These are phyloP conservation scores for Myxozyma geophila DNA, from an alignment of 805 yeast species.

Conservation along the genomic window DNA sequence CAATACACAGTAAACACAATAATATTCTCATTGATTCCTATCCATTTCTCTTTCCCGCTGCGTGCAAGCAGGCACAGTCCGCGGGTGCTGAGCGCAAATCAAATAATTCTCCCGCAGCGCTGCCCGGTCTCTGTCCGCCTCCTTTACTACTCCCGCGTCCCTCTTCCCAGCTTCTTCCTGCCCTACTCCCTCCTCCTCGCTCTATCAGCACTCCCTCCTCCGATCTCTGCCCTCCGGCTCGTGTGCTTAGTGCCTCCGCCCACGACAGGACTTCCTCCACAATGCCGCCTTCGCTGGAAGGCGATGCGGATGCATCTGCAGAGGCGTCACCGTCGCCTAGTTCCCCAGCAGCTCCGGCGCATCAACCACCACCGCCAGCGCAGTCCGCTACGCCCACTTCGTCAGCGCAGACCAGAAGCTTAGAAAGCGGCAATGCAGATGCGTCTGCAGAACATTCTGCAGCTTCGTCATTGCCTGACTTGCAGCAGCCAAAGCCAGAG, in stretches of 20 bases:
- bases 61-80: no score
- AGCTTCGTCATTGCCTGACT: neutral
- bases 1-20: neutral
- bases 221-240: neutral
- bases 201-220: neutral
- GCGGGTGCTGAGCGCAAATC: constrained; percentile 4
- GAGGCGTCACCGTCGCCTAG: constrained; percentile 7
- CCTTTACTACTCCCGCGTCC: neutral
- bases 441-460: neutral
- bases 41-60: neutral
- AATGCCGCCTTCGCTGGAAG: constrained; percentile 11
- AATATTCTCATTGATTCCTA: neutral
- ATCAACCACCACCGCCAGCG: neutral
- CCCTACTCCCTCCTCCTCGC: neutral
- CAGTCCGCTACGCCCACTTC: neutral
- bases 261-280: neutral
- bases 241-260: neutral
- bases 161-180: neutral
- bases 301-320: constrained; percentile 1
- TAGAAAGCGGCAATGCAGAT: no score
- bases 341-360: neutral
- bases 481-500: neutral
- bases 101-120: constrained; percentile 10
- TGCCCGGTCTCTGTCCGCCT: neutral
- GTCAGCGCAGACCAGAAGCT: no score